Conservation (phyloP, 78 protist species). For the Mastigamoeba balamuthi region DNA sequence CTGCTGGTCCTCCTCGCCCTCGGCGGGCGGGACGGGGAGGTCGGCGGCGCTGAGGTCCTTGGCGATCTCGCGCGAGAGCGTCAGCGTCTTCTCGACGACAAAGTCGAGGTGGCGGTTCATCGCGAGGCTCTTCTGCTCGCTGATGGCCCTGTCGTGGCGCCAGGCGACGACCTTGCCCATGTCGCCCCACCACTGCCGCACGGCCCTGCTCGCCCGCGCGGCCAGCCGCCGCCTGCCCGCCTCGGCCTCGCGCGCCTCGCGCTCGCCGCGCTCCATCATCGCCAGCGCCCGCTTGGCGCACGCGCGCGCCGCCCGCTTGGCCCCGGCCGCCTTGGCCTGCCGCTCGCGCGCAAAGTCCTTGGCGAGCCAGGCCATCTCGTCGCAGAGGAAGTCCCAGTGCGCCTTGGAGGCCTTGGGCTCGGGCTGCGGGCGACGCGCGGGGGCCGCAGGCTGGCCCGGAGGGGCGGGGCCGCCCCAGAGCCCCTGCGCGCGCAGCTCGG, state of each 20-base stretch:
- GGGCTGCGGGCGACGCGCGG: neutral
- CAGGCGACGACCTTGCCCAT: slow-evolving; percentile 27
- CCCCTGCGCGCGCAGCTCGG: neutral
- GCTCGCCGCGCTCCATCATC: slow-evolving; percentile 2
- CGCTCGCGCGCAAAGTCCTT: slow-evolving; percentile 53
- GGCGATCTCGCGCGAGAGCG: slow-evolving; percentile 26
- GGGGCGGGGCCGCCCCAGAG: neutral
- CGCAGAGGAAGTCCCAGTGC: slow-evolving; percentile 66
- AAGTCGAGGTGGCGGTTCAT: slow-evolving; percentile 55
- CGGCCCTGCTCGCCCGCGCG: slow-evolving; percentile 1
- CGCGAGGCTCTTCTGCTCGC: neutral
- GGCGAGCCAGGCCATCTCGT: slow-evolving; percentile 61
- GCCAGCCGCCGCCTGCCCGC: slow-evolving; percentile 9
- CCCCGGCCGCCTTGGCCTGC: slow-evolving; percentile 14
- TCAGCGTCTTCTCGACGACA: slow-evolving; percentile 60
- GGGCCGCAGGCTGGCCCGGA: no score
- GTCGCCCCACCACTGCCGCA: slow-evolving; percentile 33
- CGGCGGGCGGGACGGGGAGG: neutral
- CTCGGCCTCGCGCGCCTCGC: slow-evolving; percentile 17
- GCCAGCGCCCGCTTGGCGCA: neutral
- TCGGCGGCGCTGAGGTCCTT: no score
- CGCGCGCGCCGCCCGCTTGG: slow-evolving; percentile 15
- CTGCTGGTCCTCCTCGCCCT: neutral
- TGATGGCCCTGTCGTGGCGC: slow-evolving; percentile 9
- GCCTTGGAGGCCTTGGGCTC: slow-evolving; percentile 64